Base-by-base conservation (phyloP, 2,329 filamentous ascomycete genomes). In the Verticillium nubilum region DNA sequence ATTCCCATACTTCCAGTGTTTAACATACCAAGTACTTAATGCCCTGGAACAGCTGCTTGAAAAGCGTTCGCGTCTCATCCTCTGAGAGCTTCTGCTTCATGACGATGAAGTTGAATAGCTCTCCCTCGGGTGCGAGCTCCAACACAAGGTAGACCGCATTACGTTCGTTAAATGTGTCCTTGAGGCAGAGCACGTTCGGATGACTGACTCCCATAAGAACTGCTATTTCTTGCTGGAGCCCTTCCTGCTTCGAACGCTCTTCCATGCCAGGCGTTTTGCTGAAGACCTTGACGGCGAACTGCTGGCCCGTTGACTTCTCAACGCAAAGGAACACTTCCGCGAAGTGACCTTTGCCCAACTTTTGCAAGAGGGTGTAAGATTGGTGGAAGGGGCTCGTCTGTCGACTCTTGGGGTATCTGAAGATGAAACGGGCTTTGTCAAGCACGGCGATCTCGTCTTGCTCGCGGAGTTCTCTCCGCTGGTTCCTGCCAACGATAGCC, bases 171-270 rank as follows among this genome's bases (percentile, higher is more conserved):
- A 97, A 99, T 0, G 92, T 97, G 65, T 97, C 93, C 73, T 96
- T 97, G 59, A 99, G 79, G 71, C 93, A 97, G 15, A 99, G 80
- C 58, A 99, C 84, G 65, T 96, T 95, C 4, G 92, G 91, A 73
- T 99, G 95, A 70, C 90, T 96, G 62, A 99, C 92, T n/a, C 92
- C 87, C 92, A 97, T 98, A 62, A 99, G 78, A 17, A 99, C 91
- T 25, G 91, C 94, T 70, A 99, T 96, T 73, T 99, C 96, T 72
- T 98, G 93, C 71, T 97, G 92, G 53, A 98, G 76, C 2, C 91
- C 89, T 61, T 97, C 92, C 5, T 88, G 87, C 73, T 93, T 94
- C 19, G 91, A 89, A 64, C 85, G 86, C 65, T 97, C 92, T 47
- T 93, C 92, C 61, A 88, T 83, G n/a, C 90, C 90, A 2, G 87